Percentiles rank a stretch among this genome's conserved stretches.
phyloP scores from a whole-genome alignment of 202 grass and related monocot genomes.

The Brachypodium distachyon region DNA sequence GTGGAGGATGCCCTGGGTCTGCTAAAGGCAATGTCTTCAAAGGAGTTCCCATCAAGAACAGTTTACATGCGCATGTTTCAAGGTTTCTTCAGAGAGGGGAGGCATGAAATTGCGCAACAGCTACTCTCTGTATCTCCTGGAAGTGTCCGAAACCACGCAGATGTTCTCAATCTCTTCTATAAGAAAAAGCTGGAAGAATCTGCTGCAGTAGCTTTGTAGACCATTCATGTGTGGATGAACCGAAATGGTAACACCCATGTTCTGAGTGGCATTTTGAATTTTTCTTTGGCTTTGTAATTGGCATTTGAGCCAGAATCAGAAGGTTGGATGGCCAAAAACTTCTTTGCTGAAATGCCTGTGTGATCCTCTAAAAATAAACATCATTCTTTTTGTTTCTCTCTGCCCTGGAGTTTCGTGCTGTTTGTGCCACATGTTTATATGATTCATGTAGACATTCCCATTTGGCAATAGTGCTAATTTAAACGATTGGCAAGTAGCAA shows the following conservation, averaged over 20 bases:
- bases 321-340: conserved; percentile 20
- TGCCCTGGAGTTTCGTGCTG: neutral
- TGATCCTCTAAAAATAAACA: conserved; percentile 11
- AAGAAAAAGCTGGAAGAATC: conserved; percentile 38
- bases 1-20: conserved; percentile 55
- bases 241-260: neutral
- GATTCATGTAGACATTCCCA: neutral
- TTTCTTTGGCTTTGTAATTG: conserved; percentile 26
- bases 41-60: conserved; percentile 52
- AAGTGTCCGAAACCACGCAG: conserved; percentile 54
- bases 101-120: conserved; percentile 51
- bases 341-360: neutral
- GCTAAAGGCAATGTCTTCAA: conserved; percentile 47
- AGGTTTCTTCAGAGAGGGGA: conserved; percentile 52
- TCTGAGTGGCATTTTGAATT: conserved; percentile 22
- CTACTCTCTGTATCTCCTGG: conserved; percentile 59
- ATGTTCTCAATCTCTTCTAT: conserved; percentile 62
- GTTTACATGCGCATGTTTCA: conserved; percentile 47
- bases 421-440: neutral
- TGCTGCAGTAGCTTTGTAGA: conserved; percentile 30
- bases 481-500: neutral
- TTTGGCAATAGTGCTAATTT: neutral
- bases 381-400: neutral
- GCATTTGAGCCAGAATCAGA: conserved; percentile 1
- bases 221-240: neutral